Evolutionary conservation across 1,139 yeast genomes (phyloP).

Genomic region (Protomyces pachydermus): DNA sequence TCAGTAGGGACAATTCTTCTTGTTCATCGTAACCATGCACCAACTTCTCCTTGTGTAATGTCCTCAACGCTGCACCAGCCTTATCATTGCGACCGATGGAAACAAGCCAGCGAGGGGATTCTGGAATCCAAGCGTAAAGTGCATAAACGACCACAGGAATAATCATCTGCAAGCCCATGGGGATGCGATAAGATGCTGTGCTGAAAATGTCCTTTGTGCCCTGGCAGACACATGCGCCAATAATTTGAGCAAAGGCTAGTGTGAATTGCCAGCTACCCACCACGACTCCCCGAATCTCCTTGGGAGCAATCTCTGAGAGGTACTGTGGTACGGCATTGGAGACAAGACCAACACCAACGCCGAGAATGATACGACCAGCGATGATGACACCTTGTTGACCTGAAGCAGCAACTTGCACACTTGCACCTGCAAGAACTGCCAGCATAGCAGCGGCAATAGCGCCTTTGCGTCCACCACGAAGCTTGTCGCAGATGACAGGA

Average conservation of each 20-base stretch:
- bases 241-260: slow-evolving; percentile 62
- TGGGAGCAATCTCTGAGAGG: slow-evolving; percentile 66
- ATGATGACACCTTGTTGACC: slow-evolving; percentile 43
- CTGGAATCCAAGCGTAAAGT: slow-evolving; percentile 15
- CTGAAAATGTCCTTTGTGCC: slow-evolving; percentile 53
- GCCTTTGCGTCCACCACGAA: slow-evolving; percentile 34
- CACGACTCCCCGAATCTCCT: slow-evolving; percentile 53
- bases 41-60: slow-evolving; percentile 15
- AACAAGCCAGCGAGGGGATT: slow-evolving; percentile 26
- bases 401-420: slow-evolving; percentile 46
- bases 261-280: slow-evolving; percentile 29
- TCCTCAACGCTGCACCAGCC: slow-evolving; percentile 10
- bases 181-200: slow-evolving; percentile 41
- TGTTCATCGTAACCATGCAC: slow-evolving; percentile 7
- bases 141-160: slow-evolving; percentile 11
- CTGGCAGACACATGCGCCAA: slow-evolving; percentile 63
- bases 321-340: slow-evolving; percentile 62
- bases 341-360: slow-evolving; percentile 62
- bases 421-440: slow-evolving; percentile 40
- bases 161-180: slow-evolving; percentile 18
- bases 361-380: slow-evolving; percentile 50
- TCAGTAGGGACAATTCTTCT: slow-evolving; percentile 2
- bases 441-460: slow-evolving; percentile 22
- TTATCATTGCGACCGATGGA: slow-evolving; percentile 8
- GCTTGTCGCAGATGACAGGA: slow-evolving; percentile 51